Base-by-base conservation (phyloP, 345 rosid genomes). In the Citrus glauca region DNA sequence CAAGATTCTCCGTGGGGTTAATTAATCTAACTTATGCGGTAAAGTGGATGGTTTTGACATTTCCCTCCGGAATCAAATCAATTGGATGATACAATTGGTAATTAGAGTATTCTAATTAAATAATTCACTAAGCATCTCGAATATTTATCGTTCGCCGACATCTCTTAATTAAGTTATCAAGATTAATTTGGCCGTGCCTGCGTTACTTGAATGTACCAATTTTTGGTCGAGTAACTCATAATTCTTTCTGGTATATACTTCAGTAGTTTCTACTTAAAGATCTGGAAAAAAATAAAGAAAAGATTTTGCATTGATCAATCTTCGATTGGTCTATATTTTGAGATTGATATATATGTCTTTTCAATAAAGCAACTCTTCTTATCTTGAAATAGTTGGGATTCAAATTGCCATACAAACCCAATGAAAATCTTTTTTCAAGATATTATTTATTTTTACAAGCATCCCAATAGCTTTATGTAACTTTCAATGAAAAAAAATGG, bases 121-220 rank as follows among this genome's bases (percentile, higher is more conserved):
- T 53, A 53, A 19, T 45, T 45, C 17, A 13, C 13, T 35, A 37
- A 24, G 80, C 83, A 81, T 85, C 80, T 57, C 20, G 84, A 83
- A 79, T 79, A 82, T 35, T 71, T 64, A 79, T 78, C 62, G 75
- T 77, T 79, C 76, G 17, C 62, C 59, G 60, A 74, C 73, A 53
- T 59, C 24, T 50, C 37, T 77, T 61, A 73, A 64, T 63, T 48
- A 30, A 74, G 74, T 70, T 73, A 74, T 71, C 83, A 80, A 68
- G 80, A 83, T 45, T 13, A 45, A 45, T 83, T 85, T 85, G 80
- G 71, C 57, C 13, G 22, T 53, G 57, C 65, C 60, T 79, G 75
- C 76, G 79, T 72, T 77, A 73, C 85, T 57, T 74, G 82, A 84
- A 83, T 79, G 81, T 81, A 68, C 83, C 74, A 68, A 57, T 57